These are phyloP conservation scores for Coemansia umbellata DNA, from an alignment of 192 early-diverging fungal species.

Conservation along the genomic window DNA sequence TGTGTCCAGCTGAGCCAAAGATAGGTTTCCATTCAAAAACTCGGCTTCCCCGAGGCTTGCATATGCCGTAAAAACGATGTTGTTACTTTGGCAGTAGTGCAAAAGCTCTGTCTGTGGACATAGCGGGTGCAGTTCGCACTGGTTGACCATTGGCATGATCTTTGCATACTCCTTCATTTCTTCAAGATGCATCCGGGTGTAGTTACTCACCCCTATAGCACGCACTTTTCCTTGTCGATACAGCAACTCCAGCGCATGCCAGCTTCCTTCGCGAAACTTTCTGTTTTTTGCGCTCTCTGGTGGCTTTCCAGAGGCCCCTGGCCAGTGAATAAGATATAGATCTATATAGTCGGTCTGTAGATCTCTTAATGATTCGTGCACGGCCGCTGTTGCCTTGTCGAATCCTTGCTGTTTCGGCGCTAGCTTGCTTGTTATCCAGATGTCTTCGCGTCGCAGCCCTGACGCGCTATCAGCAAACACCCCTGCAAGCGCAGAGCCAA, in stretches of 20 bases:
- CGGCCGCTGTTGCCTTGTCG: constrained; percentile 54
- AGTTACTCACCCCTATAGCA: constrained; percentile 74
- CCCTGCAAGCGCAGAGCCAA: constrained; percentile 53
- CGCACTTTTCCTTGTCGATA: constrained; percentile 56
- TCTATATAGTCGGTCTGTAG: constrained; percentile 67
- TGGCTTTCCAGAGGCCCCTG: constrained; percentile 52
- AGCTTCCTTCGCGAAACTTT: constrained; percentile 55
- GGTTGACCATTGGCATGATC: constrained; percentile 62
- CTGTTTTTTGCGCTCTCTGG: constrained; percentile 43
- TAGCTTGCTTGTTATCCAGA: constrained; percentile 71
- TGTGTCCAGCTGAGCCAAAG: neutral
- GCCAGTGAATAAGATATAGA: constrained; percentile 77
- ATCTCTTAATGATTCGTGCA: constrained; percentile 53
- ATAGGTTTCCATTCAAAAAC: neutral
- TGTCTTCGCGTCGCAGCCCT: constrained; percentile 55
- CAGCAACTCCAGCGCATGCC: constrained; percentile 60
- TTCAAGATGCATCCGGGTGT: constrained; percentile 55
- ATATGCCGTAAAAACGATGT: constrained; percentile 66
- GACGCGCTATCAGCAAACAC: constrained; percentile 43
- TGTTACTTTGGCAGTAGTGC: constrained; percentile 51
- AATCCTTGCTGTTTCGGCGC: constrained; percentile 69
- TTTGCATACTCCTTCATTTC: constrained; percentile 56
- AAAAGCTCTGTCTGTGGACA: constrained; percentile 57
- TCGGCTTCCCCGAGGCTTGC: constrained; percentile 65
- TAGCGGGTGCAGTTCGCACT: constrained; percentile 69